A percentile compares a stretch with the other conserved stretches of the same genome.
Conservation (phyloP, 441 rosid genomes). For the Bocquillonia castaneifolia region DNA sequence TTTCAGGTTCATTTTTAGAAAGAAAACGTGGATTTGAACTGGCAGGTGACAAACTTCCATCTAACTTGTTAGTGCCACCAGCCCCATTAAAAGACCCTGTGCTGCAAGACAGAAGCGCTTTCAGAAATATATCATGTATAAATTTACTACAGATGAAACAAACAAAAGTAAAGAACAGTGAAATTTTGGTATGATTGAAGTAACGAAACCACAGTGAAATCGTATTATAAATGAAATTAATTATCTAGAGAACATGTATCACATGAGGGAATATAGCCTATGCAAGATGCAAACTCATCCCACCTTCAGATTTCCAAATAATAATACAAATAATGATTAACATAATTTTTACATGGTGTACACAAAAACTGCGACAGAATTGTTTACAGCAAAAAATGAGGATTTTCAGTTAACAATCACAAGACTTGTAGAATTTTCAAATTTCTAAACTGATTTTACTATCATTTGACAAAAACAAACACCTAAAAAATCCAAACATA, state of each 20-base stretch:
- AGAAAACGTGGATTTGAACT: conserved; percentile 29
- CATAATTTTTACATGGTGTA: not conserved
- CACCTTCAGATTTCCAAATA: not conserved
- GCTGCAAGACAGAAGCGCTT: conserved; percentile 31
- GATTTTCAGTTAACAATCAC: not conserved
- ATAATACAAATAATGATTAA: not conserved
- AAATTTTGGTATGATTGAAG: not conserved
- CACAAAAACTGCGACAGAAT: not conserved
- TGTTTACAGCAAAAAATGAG: not conserved
- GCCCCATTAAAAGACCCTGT: conserved; percentile 38
- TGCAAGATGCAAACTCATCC: not conserved
- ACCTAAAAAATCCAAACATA: not conserved
- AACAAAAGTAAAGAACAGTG: not conserved
- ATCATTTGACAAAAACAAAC: not conserved
- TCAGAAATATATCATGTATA: conserved; percentile 10
- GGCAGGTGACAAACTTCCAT: conserved; percentile 29
- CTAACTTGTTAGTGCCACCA: conserved; percentile 32
- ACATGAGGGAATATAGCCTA: not conserved
- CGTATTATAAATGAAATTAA: not conserved
- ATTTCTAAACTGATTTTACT: not conserved
- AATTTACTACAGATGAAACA: not conserved
- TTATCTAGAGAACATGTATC: not conserved
- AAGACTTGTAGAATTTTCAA: not conserved
- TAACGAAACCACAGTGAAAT: not conserved
- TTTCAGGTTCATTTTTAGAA: conserved; percentile 40